Evolutionary conservation across 495 filamentous ascomycete species (phyloP).

Genomic region (Podospora australis): DNA sequence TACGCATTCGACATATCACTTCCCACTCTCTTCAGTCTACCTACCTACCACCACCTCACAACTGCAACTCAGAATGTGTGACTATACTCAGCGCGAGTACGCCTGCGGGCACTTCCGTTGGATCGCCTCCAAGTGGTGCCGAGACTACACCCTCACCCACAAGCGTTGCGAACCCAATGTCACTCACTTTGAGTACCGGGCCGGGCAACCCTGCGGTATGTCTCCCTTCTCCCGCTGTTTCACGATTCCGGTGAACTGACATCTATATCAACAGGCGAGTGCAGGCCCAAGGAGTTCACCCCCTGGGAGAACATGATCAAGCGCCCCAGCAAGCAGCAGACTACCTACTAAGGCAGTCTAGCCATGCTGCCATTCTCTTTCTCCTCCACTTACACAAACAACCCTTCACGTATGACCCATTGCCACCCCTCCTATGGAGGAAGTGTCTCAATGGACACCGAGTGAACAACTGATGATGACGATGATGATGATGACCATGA

Average conservation of each 20-base stretch:
- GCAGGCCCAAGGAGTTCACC: constrained; percentile 29
- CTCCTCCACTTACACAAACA: background rate
- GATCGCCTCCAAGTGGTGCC: constrained; percentile 39
- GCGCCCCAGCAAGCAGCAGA: constrained; percentile 27
- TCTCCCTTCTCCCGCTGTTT: constrained; percentile 4
- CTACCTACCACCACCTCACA: background rate
- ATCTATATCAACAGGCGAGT: constrained; percentile 22
- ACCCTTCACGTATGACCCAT: too few relatives aligned
- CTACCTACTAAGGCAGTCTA: constrained; percentile 13
- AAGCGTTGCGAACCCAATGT: constrained; percentile 37
- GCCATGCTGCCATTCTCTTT: background rate
- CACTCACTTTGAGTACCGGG: constrained; percentile 34
- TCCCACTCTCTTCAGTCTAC: background rate
- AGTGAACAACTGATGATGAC: too few relatives aligned
- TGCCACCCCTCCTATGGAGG: too few relatives aligned
- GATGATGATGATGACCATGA: too few relatives aligned
- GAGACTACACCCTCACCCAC: constrained; percentile 33
- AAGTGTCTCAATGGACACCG: too few relatives aligned
- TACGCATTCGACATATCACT: background rate
- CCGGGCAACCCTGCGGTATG: constrained; percentile 31
- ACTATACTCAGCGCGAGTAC: constrained; percentile 33
- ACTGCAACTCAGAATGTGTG: constrained; percentile 23
- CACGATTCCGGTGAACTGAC: constrained; percentile 8
- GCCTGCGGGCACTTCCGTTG: constrained; percentile 38
- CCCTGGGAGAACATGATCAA: constrained; percentile 36